Percentiles rank a stretch among this genome's conserved stretches.
Conservation (phyloP, 2,329 filamentous ascomycete species). For the Botryotinia narcissicola region DNA sequence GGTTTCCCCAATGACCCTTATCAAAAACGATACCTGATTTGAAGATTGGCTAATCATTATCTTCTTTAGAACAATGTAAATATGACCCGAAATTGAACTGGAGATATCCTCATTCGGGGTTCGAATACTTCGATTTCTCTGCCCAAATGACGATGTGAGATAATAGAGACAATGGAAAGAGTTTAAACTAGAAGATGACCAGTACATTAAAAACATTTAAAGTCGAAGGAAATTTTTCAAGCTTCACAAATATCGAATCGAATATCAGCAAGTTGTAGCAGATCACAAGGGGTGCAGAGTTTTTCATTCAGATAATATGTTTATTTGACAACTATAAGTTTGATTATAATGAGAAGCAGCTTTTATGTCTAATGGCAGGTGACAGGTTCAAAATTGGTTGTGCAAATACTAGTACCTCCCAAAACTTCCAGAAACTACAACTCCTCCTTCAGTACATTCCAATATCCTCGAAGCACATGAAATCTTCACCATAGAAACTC, state of each 20-base stretch:
- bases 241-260: background rate
- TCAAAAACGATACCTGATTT: background rate
- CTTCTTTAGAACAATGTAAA: constrained; percentile 64
- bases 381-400: constrained; percentile 18
- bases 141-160: constrained; percentile 82
- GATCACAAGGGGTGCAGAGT: background rate
- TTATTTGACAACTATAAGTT: constrained; percentile 10
- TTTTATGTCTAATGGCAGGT: constrained; percentile 4
- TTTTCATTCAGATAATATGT: background rate
- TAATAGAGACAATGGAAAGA: constrained; percentile 81
- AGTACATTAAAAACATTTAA: too few species aligned
- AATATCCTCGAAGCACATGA: constrained; percentile 14
- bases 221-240: constrained; percentile 62
- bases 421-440: constrained; percentile 15
- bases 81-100: constrained; percentile 77
- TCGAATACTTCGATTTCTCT: constrained; percentile 58
- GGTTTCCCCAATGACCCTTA: background rate
- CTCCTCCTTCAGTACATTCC: constrained; percentile 15
- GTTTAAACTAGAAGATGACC: constrained; percentile 56
- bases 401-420: constrained; percentile 20
- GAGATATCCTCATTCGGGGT: constrained; percentile 64
- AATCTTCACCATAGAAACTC: background rate
- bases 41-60: constrained; percentile 8
- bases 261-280: background rate
- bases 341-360: constrained; percentile 18